phyloP scores from a whole-genome alignment of 306 rosid genomes.

The Castanea sativa region DNA sequence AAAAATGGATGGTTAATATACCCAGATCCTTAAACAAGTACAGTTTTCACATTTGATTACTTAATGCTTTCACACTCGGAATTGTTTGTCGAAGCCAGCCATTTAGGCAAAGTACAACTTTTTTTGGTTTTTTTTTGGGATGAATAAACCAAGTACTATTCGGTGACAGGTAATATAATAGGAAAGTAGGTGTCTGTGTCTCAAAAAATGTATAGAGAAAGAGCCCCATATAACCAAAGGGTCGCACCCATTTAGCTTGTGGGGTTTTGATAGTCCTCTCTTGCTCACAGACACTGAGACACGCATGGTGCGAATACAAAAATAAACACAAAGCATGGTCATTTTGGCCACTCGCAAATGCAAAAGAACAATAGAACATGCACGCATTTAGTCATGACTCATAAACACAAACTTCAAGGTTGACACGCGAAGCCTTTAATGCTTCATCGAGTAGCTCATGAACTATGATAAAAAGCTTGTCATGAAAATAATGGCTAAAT shows the following conservation, averaged over 20 bases:
- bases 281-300: background rate
- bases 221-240: slow-evolving; percentile 7
- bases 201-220: background rate
- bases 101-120: no score
- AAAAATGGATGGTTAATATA: no score
- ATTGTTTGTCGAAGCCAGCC: no score
- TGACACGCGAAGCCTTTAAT: background rate
- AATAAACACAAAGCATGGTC: background rate
- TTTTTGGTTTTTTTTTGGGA: no score
- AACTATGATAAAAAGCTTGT: background rate
- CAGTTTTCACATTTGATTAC: background rate
- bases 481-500: background rate
- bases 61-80: no score
- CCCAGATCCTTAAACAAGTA: background rate
- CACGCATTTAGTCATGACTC: slow-evolving; percentile 3
- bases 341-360: background rate
- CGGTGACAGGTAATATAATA: background rate
- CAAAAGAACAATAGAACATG: background rate
- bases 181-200: background rate
- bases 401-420: background rate
- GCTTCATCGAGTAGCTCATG: slow-evolving; percentile 11
- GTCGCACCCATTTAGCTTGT: background rate
- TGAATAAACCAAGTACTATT: background rate
- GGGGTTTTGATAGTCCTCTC: background rate
- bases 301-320: no score